Percentiles rank a stretch among this genome's conserved stretches.
Evolutionary conservation across 2,329 filamentous ascomycete genomes (phyloP).

Genomic region (Diplodia intermedia): DNA sequence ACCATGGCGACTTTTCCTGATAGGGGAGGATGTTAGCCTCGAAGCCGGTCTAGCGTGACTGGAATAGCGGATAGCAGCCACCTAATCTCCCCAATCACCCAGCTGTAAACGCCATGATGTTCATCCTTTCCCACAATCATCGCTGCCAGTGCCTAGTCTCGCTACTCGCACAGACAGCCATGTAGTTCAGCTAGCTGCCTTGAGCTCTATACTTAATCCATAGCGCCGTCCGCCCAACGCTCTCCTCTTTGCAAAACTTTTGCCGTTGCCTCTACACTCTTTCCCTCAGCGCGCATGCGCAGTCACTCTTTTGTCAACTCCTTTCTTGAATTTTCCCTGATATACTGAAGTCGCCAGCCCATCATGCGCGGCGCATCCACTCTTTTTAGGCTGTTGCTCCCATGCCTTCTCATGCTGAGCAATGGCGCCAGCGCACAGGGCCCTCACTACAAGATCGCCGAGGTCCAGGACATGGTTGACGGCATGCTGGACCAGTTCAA

Average conservation of each 20-base stretch:
- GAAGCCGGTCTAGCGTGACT: not conserved
- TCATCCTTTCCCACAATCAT: not conserved
- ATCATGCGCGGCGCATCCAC: slow-evolving; percentile 22
- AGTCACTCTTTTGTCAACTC: slow-evolving; percentile 7
- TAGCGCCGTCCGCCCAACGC: not conserved
- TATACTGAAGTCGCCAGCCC: not conserved
- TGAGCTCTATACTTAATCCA: not conserved
- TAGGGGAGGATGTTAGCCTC: not conserved
- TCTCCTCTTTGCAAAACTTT: not conserved
- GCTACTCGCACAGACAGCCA: not conserved
- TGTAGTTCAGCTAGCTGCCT: not conserved
- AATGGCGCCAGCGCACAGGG: slow-evolving; percentile 7
- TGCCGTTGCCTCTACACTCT: not conserved
- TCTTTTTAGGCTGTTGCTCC: slow-evolving; percentile 1
- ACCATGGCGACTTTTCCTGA: not conserved
- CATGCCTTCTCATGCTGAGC: not conserved
- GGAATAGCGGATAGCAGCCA: not conserved
- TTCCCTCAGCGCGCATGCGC: not conserved
- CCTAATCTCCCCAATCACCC: slow-evolving; percentile 1
- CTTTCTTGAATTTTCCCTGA: not conserved
- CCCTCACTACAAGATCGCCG: slow-evolving; percentile 24
- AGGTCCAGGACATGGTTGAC: slow-evolving; percentile 18
- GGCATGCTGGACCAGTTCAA: slow-evolving; percentile 28
- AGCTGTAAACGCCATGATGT: slow-evolving; percentile 6
- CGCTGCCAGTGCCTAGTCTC: not conserved